Evolutionary conservation across 768 basidiomycete species (phyloP).

Genomic region (Filobasidium wieringae): DNA sequence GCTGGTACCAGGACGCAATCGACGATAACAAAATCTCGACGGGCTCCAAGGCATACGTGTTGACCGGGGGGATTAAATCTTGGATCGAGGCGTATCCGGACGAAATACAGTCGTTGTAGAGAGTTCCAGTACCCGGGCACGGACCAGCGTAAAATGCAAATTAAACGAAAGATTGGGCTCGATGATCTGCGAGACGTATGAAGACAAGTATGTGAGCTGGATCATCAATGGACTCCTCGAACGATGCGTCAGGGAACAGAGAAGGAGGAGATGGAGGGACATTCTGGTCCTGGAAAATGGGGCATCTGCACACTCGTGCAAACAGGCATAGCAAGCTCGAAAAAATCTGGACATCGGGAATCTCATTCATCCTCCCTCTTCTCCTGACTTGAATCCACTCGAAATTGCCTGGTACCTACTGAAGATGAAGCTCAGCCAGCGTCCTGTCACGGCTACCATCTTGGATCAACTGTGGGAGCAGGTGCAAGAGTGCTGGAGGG

Average conservation of each 20-base stretch:
- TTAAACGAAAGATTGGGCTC: too few species aligned
- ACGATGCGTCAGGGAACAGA: neutral
- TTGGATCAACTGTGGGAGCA: neutral
- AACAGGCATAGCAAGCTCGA: neutral
- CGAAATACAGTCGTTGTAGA: neutral
- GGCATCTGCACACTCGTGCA: neutral
- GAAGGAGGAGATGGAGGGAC: neutral
- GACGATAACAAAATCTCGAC: neutral
- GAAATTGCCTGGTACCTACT: neutral
- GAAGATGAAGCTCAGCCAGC: too few species aligned
- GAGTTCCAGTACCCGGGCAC: too few species aligned
- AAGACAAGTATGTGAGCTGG: neutral
- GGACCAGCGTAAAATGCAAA: too few species aligned
- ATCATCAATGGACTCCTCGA: neutral
- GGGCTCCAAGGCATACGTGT: slow-evolving; percentile 9
- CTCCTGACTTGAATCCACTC: neutral
- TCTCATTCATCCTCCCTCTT: neutral
- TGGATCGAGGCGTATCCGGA: slow-evolving; percentile 9
- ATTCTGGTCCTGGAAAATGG: neutral
- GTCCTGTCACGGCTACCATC: neutral
- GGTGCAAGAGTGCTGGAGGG: neutral
- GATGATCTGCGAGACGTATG: too few species aligned
- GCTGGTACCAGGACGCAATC: slow-evolving; percentile 21
- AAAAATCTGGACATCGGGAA: neutral
- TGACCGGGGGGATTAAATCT: slow-evolving; percentile 22